Conservation (phyloP, 176 grass and related monocot species). For the Secale cereale region DNA sequence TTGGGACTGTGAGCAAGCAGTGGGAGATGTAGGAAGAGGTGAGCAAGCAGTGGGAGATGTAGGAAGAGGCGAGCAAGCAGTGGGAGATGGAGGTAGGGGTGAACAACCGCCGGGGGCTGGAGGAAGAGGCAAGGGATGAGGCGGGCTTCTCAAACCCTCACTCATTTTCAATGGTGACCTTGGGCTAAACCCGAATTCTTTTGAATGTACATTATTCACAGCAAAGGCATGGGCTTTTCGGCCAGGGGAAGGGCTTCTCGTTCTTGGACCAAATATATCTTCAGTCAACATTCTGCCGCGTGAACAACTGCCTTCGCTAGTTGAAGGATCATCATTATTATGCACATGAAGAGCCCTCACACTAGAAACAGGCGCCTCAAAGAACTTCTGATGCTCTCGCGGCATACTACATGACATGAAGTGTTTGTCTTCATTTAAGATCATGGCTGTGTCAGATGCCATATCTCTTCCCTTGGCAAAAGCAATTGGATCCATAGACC, state of each 20-base stretch:
- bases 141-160: conserved; percentile 63
- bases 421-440: conserved; percentile 43
- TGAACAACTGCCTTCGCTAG: conserved; percentile 36
- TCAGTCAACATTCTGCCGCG: conserved; percentile 48
- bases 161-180: conserved; percentile 45
- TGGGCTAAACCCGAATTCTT: conserved; percentile 51
- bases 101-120: conserved; percentile 29
- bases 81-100: conserved; percentile 33
- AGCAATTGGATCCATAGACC: conserved; percentile 45
- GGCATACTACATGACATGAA: conserved; percentile 45
- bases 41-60: conserved; percentile 35
- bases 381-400: conserved; percentile 40
- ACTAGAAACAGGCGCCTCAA: conserved; percentile 34
- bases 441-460: conserved; percentile 27
- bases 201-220: conserved; percentile 43
- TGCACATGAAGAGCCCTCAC: conserved; percentile 45
- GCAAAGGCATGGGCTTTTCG: conserved; percentile 39
- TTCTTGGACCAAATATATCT: conserved; percentile 50
- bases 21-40: conserved; percentile 39
- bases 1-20: conserved; percentile 27
- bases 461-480: conserved; percentile 44
- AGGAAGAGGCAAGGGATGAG: conserved; percentile 55
- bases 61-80: conserved; percentile 24
- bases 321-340: conserved; percentile 39
- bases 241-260: conserved; percentile 47